Conservation (phyloP, 2,329 filamentous ascomycete genomes). For the Calonectria hongkongensis region DNA sequence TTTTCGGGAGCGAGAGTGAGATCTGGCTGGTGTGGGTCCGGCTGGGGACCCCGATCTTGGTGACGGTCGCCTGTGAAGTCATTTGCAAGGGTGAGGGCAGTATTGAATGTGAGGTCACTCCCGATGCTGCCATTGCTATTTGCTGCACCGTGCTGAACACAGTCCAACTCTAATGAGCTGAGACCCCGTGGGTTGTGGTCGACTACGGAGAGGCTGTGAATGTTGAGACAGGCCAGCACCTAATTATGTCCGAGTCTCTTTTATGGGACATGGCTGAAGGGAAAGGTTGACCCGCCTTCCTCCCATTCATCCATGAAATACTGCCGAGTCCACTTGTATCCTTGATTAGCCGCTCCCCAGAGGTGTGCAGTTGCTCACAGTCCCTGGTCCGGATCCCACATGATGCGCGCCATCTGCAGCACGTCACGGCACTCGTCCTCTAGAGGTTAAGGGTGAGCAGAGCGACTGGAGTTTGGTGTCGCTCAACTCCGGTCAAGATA, state of each 20-base stretch:
- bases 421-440: slow-evolving; percentile 42
- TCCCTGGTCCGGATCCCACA: slow-evolving; percentile 47
- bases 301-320: slow-evolving; percentile 47
- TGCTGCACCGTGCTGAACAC: background rate
- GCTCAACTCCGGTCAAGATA: slow-evolving; percentile 42
- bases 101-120: slow-evolving; percentile 19
- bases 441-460: slow-evolving; percentile 42
- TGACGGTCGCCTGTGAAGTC: slow-evolving; percentile 35
- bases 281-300: slow-evolving; percentile 36
- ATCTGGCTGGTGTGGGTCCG: slow-evolving; percentile 50
- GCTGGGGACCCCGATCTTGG: slow-evolving; percentile 49
- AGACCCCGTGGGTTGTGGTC: background rate
- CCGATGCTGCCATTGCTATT: background rate
- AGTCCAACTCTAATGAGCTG: slow-evolving; percentile 1
- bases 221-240: slow-evolving; percentile 13
- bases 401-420: slow-evolving; percentile 51
- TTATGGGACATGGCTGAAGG: slow-evolving; percentile 19
- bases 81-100: slow-evolving; percentile 25
- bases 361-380: slow-evolving; percentile 37
- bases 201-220: background rate
- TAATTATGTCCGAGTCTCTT: slow-evolving; percentile 18
- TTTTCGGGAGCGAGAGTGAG: slow-evolving; percentile 41
- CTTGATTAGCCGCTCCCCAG: slow-evolving; percentile 51
- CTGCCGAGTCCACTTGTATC: slow-evolving; percentile 51
- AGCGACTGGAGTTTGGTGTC: slow-evolving; percentile 25